Conservation (phyloP, 768 basidiomycete genomes). For the Amanita subjunquillea region DNA sequence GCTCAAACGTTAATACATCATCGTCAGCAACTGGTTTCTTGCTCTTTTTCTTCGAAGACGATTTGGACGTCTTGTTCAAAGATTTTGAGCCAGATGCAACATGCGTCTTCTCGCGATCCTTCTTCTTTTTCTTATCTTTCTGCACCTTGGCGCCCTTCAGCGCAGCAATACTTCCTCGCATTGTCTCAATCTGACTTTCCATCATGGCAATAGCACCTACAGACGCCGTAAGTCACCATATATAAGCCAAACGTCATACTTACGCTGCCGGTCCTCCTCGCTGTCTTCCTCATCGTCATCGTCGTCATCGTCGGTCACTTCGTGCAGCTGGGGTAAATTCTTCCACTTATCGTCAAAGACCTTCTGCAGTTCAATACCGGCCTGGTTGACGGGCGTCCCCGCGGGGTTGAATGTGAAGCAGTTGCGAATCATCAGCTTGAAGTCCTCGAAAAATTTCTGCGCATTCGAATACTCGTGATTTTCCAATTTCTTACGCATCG, state of each 20-base stretch:
- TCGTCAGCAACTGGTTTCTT: slow-evolving; percentile 68
- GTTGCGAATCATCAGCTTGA: slow-evolving; percentile 92
- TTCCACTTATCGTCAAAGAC: slow-evolving; percentile 93
- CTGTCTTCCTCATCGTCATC: slow-evolving; percentile 60
- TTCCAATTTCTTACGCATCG: slow-evolving; percentile 82
- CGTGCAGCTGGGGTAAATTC: slow-evolving; percentile 52
- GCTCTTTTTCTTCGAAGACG: slow-evolving; percentile 41
- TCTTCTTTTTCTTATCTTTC: slow-evolving; percentile 66
- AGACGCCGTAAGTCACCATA: not conserved
- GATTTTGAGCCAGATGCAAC: slow-evolving; percentile 60
- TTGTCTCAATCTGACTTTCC: slow-evolving; percentile 74
- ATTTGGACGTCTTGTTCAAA: slow-evolving; percentile 37
- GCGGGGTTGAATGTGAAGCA: slow-evolving; percentile 89
- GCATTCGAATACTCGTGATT: slow-evolving; percentile 67
- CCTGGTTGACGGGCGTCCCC: slow-evolving; percentile 77
- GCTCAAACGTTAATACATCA: slow-evolving; percentile 83
- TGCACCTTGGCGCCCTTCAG: slow-evolving; percentile 44
- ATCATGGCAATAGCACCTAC: slow-evolving; percentile 65
- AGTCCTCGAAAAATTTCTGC: slow-evolving; percentile 78
- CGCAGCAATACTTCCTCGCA: slow-evolving; percentile 58
- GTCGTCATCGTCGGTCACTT: slow-evolving; percentile 51
- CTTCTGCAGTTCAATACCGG: slow-evolving; percentile 76
- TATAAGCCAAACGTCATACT: slow-evolving; percentile 18
- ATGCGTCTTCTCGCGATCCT: slow-evolving; percentile 43
- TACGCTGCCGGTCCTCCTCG: slow-evolving; percentile 64